These are phyloP conservation scores for Fusarium staphyleae DNA, from an alignment of 2,329 filamentous ascomycete genomes.

Conservation along the genomic window DNA sequence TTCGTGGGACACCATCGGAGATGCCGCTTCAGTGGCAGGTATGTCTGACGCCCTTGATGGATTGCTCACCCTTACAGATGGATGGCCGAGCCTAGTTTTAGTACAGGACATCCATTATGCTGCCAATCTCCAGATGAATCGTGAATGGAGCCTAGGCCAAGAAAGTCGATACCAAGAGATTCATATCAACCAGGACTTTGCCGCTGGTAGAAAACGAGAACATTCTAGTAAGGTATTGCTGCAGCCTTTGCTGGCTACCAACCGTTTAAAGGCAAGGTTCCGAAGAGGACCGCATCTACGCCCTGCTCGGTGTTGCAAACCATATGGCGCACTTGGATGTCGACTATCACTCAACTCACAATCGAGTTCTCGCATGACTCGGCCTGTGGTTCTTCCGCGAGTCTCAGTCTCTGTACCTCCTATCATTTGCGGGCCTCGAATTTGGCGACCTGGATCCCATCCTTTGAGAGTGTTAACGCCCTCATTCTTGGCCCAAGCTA, in stretches of 20 bases:
- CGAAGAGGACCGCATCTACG: slow-evolving; percentile 37
- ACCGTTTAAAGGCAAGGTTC: slow-evolving; percentile 30
- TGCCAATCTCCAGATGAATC: slow-evolving; percentile 27
- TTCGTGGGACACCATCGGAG: slow-evolving; percentile 30
- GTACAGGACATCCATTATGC: slow-evolving; percentile 26
- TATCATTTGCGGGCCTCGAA: slow-evolving; percentile 29
- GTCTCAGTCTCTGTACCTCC: slow-evolving; percentile 30
- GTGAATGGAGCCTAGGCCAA: slow-evolving; percentile 28
- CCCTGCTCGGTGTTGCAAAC: slow-evolving; percentile 37
- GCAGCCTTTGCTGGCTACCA: slow-evolving; percentile 27
- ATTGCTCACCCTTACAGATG: slow-evolving; percentile 2
- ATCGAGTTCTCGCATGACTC: slow-evolving; percentile 24
- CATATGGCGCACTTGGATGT: slow-evolving; percentile 25
- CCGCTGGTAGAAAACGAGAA: slow-evolving; percentile 20
- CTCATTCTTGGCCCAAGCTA: slow-evolving; percentile 26
- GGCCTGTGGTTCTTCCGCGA: slow-evolving; percentile 20
- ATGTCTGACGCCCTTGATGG: slow-evolving; percentile 29
- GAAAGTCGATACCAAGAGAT: slow-evolving; percentile 14
- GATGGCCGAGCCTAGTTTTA: slow-evolving; percentile 4
- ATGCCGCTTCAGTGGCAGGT: slow-evolving; percentile 19
- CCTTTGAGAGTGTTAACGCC: slow-evolving; percentile 29
- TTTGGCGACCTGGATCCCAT: slow-evolving; percentile 33
- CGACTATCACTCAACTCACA: slow-evolving; percentile 30
- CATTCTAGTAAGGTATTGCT: slow-evolving; percentile 15
- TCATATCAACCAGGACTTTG: slow-evolving; percentile 13